Evolutionary conservation across 2,329 filamentous ascomycete species (phyloP).

Genomic region (Fusarium aywerte): DNA sequence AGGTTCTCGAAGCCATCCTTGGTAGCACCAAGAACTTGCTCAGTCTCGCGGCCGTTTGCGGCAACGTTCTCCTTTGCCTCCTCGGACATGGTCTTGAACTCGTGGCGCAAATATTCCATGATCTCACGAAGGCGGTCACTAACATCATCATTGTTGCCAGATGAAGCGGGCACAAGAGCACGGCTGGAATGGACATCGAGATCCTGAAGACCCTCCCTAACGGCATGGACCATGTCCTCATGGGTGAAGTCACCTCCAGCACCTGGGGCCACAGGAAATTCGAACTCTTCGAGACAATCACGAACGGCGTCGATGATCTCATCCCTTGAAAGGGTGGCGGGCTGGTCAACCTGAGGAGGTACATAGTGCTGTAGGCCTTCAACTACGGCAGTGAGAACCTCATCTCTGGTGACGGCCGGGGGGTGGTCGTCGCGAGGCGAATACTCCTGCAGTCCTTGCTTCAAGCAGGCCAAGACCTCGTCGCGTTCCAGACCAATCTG

Average conservation of each 20-base stretch:
- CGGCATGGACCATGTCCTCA: constrained; percentile 72
- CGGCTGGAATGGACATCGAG: constrained; percentile 59
- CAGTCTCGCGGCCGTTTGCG: constrained; percentile 82
- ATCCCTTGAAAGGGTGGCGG: constrained; percentile 77
- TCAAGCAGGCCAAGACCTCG: constrained; percentile 86
- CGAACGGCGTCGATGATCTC: constrained; percentile 86
- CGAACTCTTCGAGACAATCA: constrained; percentile 87
- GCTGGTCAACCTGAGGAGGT: constrained; percentile 76
- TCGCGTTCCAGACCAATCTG: constrained; percentile 91
- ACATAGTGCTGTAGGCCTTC: constrained; percentile 85
- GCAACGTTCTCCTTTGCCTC: constrained; percentile 82
- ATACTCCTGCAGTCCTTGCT: constrained; percentile 86
- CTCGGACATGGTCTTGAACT: constrained; percentile 69
- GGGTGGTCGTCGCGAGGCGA: constrained; percentile 63
- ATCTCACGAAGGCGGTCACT: constrained; percentile 72
- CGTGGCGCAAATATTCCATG: constrained; percentile 66
- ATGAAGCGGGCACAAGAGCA: constrained; percentile 53
- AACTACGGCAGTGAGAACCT: constrained; percentile 86
- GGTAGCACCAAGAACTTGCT: constrained; percentile 87
- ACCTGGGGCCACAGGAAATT: constrained; percentile 73
- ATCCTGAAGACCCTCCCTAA: constrained; percentile 67
- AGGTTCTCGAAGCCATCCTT: constrained; percentile 88
- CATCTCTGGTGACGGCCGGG: constrained; percentile 77
- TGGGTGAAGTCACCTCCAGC: constrained; percentile 64
- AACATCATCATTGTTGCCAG: constrained; percentile 60